Percentiles rank a stretch among this genome's conserved stretches.
These are phyloP conservation scores for Coccomyxa subellipsoidea DNA, from an alignment of 163 green algal species.

Conservation along the genomic window DNA sequence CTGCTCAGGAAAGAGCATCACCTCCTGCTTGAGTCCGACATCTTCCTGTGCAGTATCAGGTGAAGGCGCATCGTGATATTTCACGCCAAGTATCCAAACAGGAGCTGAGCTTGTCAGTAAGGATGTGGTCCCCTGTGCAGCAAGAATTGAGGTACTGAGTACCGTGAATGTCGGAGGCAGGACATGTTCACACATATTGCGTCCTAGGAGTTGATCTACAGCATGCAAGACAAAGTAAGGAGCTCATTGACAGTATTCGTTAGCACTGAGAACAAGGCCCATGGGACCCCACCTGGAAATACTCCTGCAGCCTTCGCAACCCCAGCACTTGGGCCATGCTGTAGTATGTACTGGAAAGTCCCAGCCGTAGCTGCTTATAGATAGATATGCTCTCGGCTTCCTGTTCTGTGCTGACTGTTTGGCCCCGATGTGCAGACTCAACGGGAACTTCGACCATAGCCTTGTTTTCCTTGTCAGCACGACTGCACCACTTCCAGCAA, in stretches of 20 bases:
- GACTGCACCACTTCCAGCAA: background rate
- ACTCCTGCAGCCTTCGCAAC: slow-evolving; percentile 39
- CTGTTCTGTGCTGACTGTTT: background rate
- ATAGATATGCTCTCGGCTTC: background rate
- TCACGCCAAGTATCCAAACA: slow-evolving; percentile 47
- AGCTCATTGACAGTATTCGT: too few species aligned
- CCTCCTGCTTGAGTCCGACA: background rate
- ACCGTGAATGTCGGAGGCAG: too few species aligned
- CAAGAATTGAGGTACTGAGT: too few species aligned
- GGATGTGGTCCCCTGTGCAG: background rate
- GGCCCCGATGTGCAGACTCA: background rate
- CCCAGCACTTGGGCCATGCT: slow-evolving; percentile 41
- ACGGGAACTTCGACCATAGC: background rate
- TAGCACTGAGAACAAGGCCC: too few species aligned
- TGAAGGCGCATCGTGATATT: slow-evolving; percentile 29
- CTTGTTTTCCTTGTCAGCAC: background rate
- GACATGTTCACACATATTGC: too few species aligned
- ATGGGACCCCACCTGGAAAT: slow-evolving; percentile 33
- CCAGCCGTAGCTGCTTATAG: slow-evolving; percentile 21
- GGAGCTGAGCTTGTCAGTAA: slow-evolving; percentile 15
- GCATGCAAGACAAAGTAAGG: too few species aligned
- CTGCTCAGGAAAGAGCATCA: too few species aligned
- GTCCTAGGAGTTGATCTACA: too few species aligned
- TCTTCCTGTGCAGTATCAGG: background rate
- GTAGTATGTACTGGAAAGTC: slow-evolving; percentile 23